Conservation (phyloP, 1,139 yeast species). For the Diutina rugosa region DNA sequence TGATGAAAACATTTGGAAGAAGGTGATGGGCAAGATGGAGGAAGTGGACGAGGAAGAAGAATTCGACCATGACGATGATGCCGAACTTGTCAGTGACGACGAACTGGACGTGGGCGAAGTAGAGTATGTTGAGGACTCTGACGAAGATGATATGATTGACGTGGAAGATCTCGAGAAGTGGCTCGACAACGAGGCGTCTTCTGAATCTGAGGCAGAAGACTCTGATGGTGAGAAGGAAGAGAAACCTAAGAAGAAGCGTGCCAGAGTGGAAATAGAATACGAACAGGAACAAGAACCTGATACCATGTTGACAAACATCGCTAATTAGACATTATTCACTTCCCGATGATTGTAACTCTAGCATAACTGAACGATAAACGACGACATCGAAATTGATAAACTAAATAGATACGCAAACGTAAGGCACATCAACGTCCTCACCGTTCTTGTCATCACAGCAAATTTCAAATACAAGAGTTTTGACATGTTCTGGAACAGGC, state of each 20-base stretch:
- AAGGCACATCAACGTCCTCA: slow-evolving; percentile 94
- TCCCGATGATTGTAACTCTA: background rate
- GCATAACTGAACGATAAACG: background rate
- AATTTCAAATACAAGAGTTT: slow-evolving; percentile 72
- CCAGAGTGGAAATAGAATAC: slow-evolving; percentile 73
- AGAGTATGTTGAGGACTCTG: slow-evolving; percentile 74
- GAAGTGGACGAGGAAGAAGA: slow-evolving; percentile 47
- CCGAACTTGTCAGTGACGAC: slow-evolving; percentile 50
- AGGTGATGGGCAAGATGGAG: slow-evolving; percentile 69
- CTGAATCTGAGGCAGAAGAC: slow-evolving; percentile 17
- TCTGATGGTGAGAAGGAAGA: slow-evolving; percentile 11
- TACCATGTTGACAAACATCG: slow-evolving; percentile 15
- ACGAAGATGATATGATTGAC: slow-evolving; percentile 66
- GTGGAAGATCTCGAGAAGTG: slow-evolving; percentile 85
- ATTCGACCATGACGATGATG: slow-evolving; percentile 40
- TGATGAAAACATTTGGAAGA: slow-evolving; percentile 92
- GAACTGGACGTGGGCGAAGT: slow-evolving; percentile 68
- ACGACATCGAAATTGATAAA: background rate
- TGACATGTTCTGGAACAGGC: slow-evolving; percentile 63
- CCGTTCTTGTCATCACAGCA: slow-evolving; percentile 89
- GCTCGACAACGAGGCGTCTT: slow-evolving; percentile 43
- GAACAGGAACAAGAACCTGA: slow-evolving; percentile 44
- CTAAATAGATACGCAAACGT: slow-evolving; percentile 41
- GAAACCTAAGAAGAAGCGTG: slow-evolving; percentile 38
- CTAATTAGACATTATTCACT: slow-evolving; percentile 7